phyloP scores from a whole-genome alignment of 2,329 filamentous ascomycete species.

The Ascochyta lentis region DNA sequence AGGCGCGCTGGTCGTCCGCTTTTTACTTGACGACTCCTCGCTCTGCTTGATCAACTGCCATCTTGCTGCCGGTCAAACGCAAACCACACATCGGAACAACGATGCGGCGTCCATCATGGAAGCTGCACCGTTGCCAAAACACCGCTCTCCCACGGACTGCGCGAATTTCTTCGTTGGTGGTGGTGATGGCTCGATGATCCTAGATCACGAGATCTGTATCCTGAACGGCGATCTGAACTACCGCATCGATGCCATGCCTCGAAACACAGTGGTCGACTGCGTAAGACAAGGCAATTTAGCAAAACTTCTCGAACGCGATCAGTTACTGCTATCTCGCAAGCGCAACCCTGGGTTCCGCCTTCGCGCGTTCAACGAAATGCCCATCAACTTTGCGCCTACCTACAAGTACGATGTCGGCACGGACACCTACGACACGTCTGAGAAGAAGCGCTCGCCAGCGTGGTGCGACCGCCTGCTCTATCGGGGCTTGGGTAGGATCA shows the following conservation, averaged over 20 bases:
- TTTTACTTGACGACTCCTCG: conserved; percentile 90
- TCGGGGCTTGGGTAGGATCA: conserved; percentile 78
- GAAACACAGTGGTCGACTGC: conserved; percentile 87
- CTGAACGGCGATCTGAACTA: conserved; percentile 98
- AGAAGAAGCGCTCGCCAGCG: conserved; percentile 91
- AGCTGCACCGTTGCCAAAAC: conserved; percentile 72
- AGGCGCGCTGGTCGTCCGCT: conserved; percentile 89
- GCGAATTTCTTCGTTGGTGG: conserved; percentile 85
- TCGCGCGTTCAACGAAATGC: conserved; percentile 86
- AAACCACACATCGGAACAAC: conserved; percentile 89
- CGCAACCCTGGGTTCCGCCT: conserved; percentile 90
- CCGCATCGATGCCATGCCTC: conserved; percentile 95
- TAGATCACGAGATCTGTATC: conserved; percentile 97
- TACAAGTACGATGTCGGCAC: conserved; percentile 99
- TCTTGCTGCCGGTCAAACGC: conserved; percentile 89
- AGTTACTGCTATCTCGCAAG: conserved; percentile 85
- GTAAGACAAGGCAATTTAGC: conserved; percentile 80
- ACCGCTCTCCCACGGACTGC: conserved; percentile 69
- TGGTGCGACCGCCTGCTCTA: conserved; percentile 98
- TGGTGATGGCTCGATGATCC: conserved; percentile 92
- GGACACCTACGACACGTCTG: conserved; percentile 90
- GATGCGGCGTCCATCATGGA: conserved; percentile 92
- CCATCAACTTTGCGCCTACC: conserved; percentile 90
- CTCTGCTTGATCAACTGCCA: conserved; percentile 98
- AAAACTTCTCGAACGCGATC: conserved; percentile 91